Conservation (phyloP, 257 asterid species). For the Lycium barbarum region DNA sequence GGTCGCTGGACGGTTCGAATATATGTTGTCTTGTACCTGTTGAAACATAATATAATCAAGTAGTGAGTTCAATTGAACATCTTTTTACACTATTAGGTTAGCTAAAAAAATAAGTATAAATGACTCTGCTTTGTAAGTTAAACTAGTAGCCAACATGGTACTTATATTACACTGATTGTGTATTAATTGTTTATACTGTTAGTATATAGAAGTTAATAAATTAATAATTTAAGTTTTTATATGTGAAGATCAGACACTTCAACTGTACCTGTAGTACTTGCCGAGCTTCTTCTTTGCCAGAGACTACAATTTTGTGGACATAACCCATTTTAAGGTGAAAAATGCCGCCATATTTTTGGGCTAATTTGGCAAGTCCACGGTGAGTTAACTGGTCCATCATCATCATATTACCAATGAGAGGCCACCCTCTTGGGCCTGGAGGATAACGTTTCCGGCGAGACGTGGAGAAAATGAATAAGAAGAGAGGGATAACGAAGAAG, state of each 20-base stretch:
- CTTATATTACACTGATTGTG: neutral
- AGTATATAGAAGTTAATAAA: neutral
- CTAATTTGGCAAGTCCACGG: conserved; percentile 70
- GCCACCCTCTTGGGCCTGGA: conserved; percentile 88
- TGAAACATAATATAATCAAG: conserved; percentile 26
- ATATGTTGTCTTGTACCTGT: conserved; percentile 81
- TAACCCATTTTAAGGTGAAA: conserved; percentile 71
- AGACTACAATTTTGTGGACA: conserved; percentile 71
- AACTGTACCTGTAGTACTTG: conserved; percentile 47
- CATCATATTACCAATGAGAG: conserved; percentile 79
- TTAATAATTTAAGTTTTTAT: neutral
- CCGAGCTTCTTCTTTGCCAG: conserved; percentile 79
- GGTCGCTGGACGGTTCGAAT: conserved; percentile 88
- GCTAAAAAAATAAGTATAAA: neutral
- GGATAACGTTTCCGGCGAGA: conserved; percentile 62
- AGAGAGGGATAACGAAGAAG: conserved; percentile 38
- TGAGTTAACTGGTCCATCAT: conserved; percentile 74
- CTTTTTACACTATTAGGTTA: too few species aligned
- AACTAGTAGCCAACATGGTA: neutral
- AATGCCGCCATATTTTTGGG: conserved; percentile 81
- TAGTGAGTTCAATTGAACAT: too few species aligned
- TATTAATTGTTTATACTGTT: neutral
- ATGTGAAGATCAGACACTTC: neutral
- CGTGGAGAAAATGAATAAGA: conserved; percentile 39
- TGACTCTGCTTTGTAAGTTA: neutral